phyloP scores from a whole-genome alignment of 495 filamentous ascomycete genomes.

The Penicillium goetzii region DNA sequence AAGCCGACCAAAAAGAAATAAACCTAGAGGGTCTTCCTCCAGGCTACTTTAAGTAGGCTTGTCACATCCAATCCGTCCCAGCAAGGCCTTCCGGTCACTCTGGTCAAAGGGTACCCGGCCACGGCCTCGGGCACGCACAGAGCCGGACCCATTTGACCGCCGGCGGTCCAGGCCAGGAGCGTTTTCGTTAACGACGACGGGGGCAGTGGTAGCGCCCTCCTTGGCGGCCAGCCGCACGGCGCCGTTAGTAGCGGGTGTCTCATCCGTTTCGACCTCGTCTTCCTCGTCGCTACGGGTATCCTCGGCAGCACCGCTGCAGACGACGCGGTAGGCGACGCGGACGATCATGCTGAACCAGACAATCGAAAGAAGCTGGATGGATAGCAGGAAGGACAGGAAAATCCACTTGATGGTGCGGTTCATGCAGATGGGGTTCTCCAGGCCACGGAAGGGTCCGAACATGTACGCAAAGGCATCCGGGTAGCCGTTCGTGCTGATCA shows the following conservation, averaged over 20 bases:
- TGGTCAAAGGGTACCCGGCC: constrained; percentile 64
- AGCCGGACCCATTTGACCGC: constrained; percentile 39
- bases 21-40: not conserved
- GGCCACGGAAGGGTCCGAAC: constrained; percentile 68
- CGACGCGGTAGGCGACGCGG: constrained; percentile 73
- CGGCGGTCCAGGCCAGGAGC: constrained; percentile 51
- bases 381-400: constrained; percentile 76
- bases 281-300: constrained; percentile 90
- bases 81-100: constrained; percentile 72
- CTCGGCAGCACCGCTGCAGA: constrained; percentile 78
- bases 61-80: constrained; percentile 76
- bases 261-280: constrained; percentile 62
- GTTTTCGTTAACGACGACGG: constrained; percentile 35
- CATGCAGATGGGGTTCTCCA: constrained; percentile 76
- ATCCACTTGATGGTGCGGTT: constrained; percentile 68
- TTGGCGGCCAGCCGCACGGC: constrained; percentile 34
- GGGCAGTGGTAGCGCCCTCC: constrained; percentile 32
- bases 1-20: not conserved
- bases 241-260: constrained; percentile 41
- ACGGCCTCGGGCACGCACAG: constrained; percentile 41
- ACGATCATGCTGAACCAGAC: constrained; percentile 92
- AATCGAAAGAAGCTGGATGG: constrained; percentile 77
- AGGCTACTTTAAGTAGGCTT: constrained; percentile 49
- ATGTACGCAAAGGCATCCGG: constrained; percentile 63
- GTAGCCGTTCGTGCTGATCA: constrained; percentile 58